These are phyloP conservation scores for Sugiyamaella marilandica DNA, from an alignment of 805 yeast species.

Conservation along the genomic window DNA sequence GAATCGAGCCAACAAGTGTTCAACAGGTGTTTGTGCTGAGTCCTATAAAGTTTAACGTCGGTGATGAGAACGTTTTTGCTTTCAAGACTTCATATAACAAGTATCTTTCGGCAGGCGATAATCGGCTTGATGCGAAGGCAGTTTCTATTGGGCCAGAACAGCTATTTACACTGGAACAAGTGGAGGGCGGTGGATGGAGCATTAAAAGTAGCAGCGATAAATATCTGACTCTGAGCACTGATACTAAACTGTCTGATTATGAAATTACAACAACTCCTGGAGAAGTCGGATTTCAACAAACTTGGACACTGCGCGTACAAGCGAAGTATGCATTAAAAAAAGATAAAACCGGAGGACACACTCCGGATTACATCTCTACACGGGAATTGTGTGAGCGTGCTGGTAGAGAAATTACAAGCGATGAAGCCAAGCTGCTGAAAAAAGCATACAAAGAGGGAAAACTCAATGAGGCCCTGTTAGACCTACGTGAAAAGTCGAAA, in stretches of 20 bases:
- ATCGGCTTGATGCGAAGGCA: conserved; percentile 25
- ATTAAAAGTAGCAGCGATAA: conserved; percentile 16
- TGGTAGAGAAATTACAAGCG: conserved; percentile 25
- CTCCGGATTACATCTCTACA: conserved; percentile 19
- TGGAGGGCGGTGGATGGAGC: conserved; percentile 24
- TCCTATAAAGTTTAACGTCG: conserved; percentile 15
- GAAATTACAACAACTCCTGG: conserved; percentile 22
- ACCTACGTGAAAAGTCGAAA: conserved; percentile 28
- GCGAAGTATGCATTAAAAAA: conserved; percentile 17
- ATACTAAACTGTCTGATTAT: conserved; percentile 12
- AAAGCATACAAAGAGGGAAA: conserved; percentile 31
- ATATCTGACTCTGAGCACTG: conserved; percentile 14
- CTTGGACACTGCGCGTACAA: conserved; percentile 26
- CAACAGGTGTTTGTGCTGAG: conserved; percentile 33
- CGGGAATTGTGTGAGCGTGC: conserved; percentile 25
- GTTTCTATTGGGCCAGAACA: conserved; percentile 35
- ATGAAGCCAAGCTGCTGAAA: conserved; percentile 21
- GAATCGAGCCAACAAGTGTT: conserved; percentile 31
- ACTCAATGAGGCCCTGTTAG: conserved; percentile 36
- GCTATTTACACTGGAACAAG: conserved; percentile 21
- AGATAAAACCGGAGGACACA: conserved; percentile 11
- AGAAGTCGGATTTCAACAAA: conserved; percentile 16
- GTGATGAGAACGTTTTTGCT: conserved; percentile 22
- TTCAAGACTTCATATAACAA: conserved; percentile 30
- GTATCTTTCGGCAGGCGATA: conserved; percentile 25